Evolutionary conservation across 2,329 filamentous ascomycete genomes (phyloP).

Genomic region (Calycina herbarum): DNA sequence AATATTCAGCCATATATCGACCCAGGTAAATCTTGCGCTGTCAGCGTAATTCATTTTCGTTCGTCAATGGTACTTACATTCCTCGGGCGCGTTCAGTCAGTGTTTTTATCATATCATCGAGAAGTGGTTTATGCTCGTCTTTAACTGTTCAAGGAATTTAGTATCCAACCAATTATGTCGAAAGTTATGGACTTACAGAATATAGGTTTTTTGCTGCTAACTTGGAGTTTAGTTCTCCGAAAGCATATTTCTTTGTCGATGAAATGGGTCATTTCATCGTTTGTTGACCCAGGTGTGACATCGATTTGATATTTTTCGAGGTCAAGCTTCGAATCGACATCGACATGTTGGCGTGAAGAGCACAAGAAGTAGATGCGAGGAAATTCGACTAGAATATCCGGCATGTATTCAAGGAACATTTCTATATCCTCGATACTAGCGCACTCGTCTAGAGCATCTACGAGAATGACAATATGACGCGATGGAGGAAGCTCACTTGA

Average conservation of each 20-base stretch:
- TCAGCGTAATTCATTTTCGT: neutral
- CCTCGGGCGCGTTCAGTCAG: neutral
- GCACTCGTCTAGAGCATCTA: neutral
- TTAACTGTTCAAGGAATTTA: neutral
- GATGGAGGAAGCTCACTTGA: neutral
- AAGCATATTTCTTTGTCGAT: neutral
- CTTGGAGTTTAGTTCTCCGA: neutral
- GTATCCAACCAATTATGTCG: neutral
- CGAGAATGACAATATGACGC: neutral
- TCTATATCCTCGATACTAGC: neutral
- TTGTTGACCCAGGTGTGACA: neutral
- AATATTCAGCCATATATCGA: neutral
- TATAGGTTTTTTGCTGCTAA: neutral
- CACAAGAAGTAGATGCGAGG: neutral
- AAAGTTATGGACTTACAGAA: neutral
- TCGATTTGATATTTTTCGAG: no score
- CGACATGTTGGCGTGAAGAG: neutral
- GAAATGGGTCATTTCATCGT: neutral
- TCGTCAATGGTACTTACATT: neutral
- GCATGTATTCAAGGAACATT: neutral
- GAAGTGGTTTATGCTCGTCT: neutral
- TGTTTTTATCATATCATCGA: neutral
- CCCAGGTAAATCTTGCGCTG: neutral
- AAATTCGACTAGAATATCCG: neutral
- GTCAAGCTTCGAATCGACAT: neutral